Conservation (phyloP, 805 yeast species). For the Candida incommunis region DNA sequence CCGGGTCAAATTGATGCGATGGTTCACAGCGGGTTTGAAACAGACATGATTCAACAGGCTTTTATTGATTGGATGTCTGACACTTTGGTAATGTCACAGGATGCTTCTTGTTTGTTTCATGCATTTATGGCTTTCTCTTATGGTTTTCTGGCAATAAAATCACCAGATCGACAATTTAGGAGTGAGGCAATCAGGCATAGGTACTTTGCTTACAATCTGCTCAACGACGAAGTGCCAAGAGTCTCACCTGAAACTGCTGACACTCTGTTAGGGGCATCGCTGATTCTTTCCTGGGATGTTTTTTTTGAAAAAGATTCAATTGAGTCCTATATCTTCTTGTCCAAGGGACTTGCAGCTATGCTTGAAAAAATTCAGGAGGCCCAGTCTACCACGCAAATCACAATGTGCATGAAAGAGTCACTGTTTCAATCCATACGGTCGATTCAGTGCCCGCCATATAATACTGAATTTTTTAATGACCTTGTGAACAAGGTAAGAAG, state of each 20-base stretch:
- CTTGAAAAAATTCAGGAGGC: slow-evolving; percentile 11
- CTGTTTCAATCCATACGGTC: slow-evolving; percentile 21
- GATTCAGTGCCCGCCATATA: slow-evolving; percentile 22
- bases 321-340: slow-evolving; percentile 12
- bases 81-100: slow-evolving; percentile 10
- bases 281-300: slow-evolving; percentile 18
- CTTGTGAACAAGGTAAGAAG: slow-evolving; percentile 13
- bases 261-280: slow-evolving; percentile 13
- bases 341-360: slow-evolving; percentile 17
- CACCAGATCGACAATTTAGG: slow-evolving; percentile 1
- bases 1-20: slow-evolving; percentile 1
- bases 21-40: slow-evolving; percentile 16
- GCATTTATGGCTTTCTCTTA: slow-evolving; percentile 15
- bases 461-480: slow-evolving; percentile 18
- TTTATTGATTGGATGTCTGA: slow-evolving; percentile 14
- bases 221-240: slow-evolving; percentile 10
- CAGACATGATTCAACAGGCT: slow-evolving; percentile 13
- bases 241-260: slow-evolving; percentile 8
- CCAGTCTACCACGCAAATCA: slow-evolving; percentile 11
- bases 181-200: slow-evolving; percentile 11
- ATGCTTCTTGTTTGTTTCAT: slow-evolving; percentile 13
- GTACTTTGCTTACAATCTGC: slow-evolving; percentile 12
- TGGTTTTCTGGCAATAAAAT: slow-evolving; percentile 12
- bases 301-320: slow-evolving; percentile 15
- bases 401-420: slow-evolving; percentile 16